phyloP scores from a whole-genome alignment of 2,329 filamentous ascomycete species.

The Calonectria fujianensis region DNA sequence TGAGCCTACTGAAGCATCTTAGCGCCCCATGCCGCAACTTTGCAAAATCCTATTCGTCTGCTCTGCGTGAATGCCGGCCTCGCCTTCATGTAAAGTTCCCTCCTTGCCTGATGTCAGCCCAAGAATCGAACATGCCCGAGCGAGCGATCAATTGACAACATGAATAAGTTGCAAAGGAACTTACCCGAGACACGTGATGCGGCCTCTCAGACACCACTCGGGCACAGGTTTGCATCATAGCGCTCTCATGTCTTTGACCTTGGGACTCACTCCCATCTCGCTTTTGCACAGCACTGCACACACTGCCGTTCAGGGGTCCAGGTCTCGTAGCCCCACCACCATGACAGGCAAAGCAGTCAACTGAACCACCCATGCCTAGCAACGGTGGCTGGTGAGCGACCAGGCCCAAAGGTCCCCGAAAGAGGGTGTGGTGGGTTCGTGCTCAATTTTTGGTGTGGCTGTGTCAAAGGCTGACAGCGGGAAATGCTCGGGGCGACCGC shows the following conservation, averaged over 20 bases:
- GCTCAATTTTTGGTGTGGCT: slow-evolving; percentile 46
- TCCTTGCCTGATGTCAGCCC: slow-evolving; percentile 26
- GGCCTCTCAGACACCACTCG: not conserved
- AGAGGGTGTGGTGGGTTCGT: slow-evolving; percentile 29
- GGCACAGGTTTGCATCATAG: not conserved
- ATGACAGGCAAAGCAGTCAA: slow-evolving; percentile 8
- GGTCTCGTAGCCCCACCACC: slow-evolving; percentile 15
- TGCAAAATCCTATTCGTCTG: slow-evolving; percentile 52
- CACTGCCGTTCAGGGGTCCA: slow-evolving; percentile 36
- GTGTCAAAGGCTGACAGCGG: slow-evolving; percentile 50
- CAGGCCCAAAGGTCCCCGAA: slow-evolving; percentile 34
- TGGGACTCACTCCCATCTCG: not conserved
- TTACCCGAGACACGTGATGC: slow-evolving; percentile 6
- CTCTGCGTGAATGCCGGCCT: slow-evolving; percentile 17
- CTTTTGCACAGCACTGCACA: not conserved
- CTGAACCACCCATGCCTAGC: slow-evolving; percentile 20
- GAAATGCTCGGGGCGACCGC: slow-evolving; percentile 2
- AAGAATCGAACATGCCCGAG: not conserved
- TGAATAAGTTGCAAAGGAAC: not conserved
- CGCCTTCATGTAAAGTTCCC: slow-evolving; percentile 16
- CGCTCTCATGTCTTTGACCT: slow-evolving; percentile 14
- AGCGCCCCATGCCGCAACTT: slow-evolving; percentile 48
- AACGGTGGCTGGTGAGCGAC: slow-evolving; percentile 9
- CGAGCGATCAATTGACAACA: slow-evolving; percentile 16
- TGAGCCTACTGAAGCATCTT: slow-evolving; percentile 42